These are phyloP conservation scores for Aspergillus sclerotioniger DNA, from an alignment of 495 filamentous ascomycete species.

Conservation along the genomic window DNA sequence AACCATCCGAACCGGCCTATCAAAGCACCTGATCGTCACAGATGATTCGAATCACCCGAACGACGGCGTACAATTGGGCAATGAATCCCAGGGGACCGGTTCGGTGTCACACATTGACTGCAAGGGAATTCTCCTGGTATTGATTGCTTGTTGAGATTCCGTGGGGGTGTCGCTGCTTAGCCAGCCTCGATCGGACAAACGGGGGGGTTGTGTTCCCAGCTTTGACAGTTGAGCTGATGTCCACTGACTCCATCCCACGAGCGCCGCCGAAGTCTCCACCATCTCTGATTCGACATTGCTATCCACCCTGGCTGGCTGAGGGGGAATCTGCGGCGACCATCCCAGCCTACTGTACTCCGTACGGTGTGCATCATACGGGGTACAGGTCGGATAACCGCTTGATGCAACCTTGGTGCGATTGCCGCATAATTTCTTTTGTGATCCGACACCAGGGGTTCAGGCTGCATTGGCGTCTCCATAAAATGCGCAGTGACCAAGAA, in stretches of 20 bases:
- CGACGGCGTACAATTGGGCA: slow-evolving; percentile 7
- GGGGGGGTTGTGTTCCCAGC: neutral
- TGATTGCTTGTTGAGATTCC: neutral
- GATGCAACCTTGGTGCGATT: neutral
- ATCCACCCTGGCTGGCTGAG: neutral
- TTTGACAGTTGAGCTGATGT: neutral
- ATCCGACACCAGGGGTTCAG: slow-evolving; percentile 3
- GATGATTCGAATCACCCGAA: neutral
- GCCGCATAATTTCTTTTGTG: slow-evolving; percentile 9
- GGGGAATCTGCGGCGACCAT: neutral
- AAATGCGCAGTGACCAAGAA: neutral
- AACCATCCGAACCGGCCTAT: neutral
- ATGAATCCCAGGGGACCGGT: slow-evolving; percentile 14
- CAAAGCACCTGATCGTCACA: neutral
- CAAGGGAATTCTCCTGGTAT: neutral
- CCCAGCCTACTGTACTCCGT: neutral
- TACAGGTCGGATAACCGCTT: neutral
- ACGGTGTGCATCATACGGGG: neutral
- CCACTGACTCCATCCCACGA: neutral
- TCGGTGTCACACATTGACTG: slow-evolving; percentile 12
- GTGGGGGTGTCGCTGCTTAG: neutral
- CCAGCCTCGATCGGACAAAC: neutral
- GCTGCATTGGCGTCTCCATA: slow-evolving; percentile 10
- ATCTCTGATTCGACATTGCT: neutral
- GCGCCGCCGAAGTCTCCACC: neutral